Conservation (phyloP, 2,329 filamentous ascomycete species). For the Endothia cerciana region DNA sequence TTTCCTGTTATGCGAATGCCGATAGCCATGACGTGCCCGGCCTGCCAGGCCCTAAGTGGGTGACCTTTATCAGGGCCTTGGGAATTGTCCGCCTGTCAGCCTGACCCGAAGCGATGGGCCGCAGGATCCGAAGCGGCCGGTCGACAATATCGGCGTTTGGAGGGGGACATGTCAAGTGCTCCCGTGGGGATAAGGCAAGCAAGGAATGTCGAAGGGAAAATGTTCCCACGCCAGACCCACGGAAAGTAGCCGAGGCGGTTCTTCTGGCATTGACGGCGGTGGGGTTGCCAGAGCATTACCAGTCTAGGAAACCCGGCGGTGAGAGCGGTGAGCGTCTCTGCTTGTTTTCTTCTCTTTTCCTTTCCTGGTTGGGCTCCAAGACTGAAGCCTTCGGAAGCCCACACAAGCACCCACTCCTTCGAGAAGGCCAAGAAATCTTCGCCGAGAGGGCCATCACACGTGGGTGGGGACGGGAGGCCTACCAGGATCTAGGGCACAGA, state of each 20-base stretch:
- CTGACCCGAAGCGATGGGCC: no score
- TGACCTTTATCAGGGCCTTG: no score
- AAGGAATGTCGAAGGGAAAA: neutral
- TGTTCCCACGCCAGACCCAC: neutral
- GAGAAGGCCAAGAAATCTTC: conserved; percentile 16
- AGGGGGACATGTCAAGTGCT: neutral
- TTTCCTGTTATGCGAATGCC: neutral
- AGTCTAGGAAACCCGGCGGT: neutral
- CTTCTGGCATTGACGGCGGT: neutral
- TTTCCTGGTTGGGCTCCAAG: neutral
- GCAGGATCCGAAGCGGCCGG: neutral
- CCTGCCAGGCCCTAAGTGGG: neutral
- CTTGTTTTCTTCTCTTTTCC: neutral
- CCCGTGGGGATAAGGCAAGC: neutral
- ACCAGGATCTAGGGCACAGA: conserved; percentile 2
- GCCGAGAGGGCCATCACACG: conserved; percentile 13
- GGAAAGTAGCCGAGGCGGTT: neutral
- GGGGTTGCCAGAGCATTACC: neutral
- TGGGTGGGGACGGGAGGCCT: conserved; percentile 12
- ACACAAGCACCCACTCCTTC: conserved; percentile 22
- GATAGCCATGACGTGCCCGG: neutral
- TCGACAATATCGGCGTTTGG: neutral
- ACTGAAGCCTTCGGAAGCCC: neutral
- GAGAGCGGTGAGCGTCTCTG: neutral
- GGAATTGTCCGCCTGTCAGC: no score